Conservation (phyloP, 2,329 filamentous ascomycete genomes). For the Lasiodiplodia hormozganensis region DNA sequence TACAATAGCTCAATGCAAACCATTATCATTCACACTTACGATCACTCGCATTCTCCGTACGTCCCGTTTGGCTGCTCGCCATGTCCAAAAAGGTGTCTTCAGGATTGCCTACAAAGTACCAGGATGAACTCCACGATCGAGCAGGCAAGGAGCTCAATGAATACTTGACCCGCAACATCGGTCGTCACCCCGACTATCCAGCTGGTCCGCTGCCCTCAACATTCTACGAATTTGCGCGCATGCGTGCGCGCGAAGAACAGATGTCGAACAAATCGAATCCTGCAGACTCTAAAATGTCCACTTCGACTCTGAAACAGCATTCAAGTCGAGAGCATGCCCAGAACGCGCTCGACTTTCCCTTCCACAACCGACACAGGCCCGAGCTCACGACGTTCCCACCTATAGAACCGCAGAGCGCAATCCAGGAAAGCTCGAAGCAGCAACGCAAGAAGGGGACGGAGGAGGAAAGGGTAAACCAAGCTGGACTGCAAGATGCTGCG, state of each 20-base stretch:
- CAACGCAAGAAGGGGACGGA: not conserved
- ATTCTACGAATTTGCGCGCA: not conserved
- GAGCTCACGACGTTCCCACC: not conserved
- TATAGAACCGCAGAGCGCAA: not conserved
- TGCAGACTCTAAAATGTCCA: not conserved
- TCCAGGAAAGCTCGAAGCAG: not conserved
- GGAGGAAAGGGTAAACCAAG: not conserved
- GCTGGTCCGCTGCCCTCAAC: not conserved
- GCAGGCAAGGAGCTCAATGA: not conserved
- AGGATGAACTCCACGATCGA: not conserved
- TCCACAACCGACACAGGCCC: not conserved
- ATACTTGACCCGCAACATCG: not conserved
- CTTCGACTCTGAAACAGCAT: not conserved
- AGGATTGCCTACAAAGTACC: not conserved
- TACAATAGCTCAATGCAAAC: conserved; percentile 14
- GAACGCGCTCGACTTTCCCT: not conserved
- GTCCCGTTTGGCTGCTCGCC: not conserved
- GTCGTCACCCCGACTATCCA: not conserved
- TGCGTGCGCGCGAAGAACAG: not conserved
- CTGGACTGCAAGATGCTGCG: not conserved
- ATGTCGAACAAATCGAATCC: not conserved
- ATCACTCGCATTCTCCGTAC: not conserved
- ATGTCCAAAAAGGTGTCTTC: not conserved
- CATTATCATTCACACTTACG: not conserved
- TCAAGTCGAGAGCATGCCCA: not conserved